Base-by-base conservation (phyloP, 257 asterid species). In the Solanum peruvianum region DNA sequence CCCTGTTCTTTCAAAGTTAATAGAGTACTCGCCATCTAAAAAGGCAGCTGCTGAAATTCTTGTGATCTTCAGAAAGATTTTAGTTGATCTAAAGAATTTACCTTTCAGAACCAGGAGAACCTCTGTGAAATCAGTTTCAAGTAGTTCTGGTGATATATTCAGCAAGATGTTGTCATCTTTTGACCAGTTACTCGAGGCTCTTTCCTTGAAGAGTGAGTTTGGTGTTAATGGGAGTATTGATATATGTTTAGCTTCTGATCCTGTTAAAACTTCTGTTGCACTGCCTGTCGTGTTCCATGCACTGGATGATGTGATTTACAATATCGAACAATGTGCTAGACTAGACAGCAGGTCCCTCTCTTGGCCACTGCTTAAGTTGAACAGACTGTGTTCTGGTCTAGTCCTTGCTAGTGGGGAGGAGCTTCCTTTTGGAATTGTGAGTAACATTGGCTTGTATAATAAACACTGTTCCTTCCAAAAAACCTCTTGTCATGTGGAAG, bases 331-430 rank as follows among this genome's bases (percentile, higher is more conserved):
- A 35, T 89, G 93, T 70, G 86, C 86, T 87, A 91, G 75, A 86
- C 90, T 94, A 86, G 93, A 87, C 60, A 91, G 90, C 86, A 94
- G 90, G 88, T 90, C 92, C 70, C 91, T 94, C 56, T 87, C 93
- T 87, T 94, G 98, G 98, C 99, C 98, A 90, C 98, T 95, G 89
- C 85, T 95, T 87, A 97, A 97, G 93, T 88, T 93, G 86, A 95
- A 97, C 89, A 92, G 98, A 90, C 77, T 95, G 86, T 92, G 94
- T 90, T 92, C 93, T 77, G 98, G 99, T 86, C 92, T 92, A 76
- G 94, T 97, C 90, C 98, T 90, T 89, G 98, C 97, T 84, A 97
- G 99, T 49, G 98, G 98, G 23, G 99, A 97, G 94, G 99, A 97
- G 92, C 98, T 97, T 90, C 99, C 99, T 87, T 94, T 94, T 90